Evolutionary conservation across 2,329 filamentous ascomycete genomes (phyloP).

Genomic region (Talaromyces sp.): DNA sequence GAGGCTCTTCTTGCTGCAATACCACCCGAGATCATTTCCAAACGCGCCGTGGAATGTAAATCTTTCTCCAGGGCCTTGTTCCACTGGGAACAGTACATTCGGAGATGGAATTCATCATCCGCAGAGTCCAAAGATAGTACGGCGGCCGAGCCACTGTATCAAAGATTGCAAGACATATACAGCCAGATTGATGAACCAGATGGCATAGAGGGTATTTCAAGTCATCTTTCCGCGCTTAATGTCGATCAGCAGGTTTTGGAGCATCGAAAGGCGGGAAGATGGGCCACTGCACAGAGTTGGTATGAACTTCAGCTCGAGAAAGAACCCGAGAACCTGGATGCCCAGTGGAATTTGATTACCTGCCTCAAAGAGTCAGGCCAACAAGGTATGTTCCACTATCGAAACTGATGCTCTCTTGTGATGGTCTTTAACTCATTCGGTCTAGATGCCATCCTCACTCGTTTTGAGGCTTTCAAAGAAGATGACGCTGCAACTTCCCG

Average conservation of each 20-base stretch:
- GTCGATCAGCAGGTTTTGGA: slow-evolving; percentile 92
- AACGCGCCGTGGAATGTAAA: slow-evolving; percentile 87
- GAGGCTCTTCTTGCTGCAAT: slow-evolving; percentile 72
- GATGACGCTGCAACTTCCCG: slow-evolving; percentile 58
- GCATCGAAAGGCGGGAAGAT: slow-evolving; percentile 88
- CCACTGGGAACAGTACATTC: slow-evolving; percentile 90
- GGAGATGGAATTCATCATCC: slow-evolving; percentile 52
- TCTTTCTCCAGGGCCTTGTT: slow-evolving; percentile 91
- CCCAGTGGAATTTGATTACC: slow-evolving; percentile 79
- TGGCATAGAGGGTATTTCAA: slow-evolving; percentile 90
- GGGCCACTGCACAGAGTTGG: slow-evolving; percentile 96
- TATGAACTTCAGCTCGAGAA: slow-evolving; percentile 88
- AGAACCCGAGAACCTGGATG: slow-evolving; percentile 72
- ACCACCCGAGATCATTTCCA: slow-evolving; percentile 73
- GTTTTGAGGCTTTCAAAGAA: slow-evolving; percentile 73
- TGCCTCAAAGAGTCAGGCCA: slow-evolving; percentile 96
- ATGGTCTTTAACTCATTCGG: neutral
- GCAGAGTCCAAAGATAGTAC: slow-evolving; percentile 53
- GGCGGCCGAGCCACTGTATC: slow-evolving; percentile 66
- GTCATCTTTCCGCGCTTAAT: slow-evolving; percentile 81
- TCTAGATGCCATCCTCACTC: slow-evolving; percentile 79
- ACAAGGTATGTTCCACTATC: slow-evolving; percentile 63
- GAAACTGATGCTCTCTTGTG: neutral
- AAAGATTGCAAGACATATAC: slow-evolving; percentile 88
- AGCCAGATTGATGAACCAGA: slow-evolving; percentile 97